A percentile compares a stretch with the other conserved stretches of the same genome.
These are phyloP conservation scores for Yamadazyma scolyti DNA, from an alignment of 805 yeast genomes.

Conservation along the genomic window DNA sequence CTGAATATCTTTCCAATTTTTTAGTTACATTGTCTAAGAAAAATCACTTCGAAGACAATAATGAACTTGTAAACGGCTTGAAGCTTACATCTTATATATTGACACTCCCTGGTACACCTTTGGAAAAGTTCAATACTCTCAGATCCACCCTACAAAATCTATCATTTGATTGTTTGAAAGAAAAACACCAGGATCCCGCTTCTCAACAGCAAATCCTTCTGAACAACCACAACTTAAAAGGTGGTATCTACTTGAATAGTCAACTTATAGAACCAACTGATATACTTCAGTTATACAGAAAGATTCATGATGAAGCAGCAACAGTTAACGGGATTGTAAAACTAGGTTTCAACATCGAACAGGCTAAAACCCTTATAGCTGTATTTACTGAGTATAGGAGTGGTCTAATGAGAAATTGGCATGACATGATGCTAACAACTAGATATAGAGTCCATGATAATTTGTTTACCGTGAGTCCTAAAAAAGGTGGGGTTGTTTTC, in stretches of 20 bases:
- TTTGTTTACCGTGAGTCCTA: conserved; percentile 12
- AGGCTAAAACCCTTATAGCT: conserved; percentile 28
- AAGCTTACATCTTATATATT: conserved; percentile 40
- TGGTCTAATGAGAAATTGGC: conserved; percentile 32
- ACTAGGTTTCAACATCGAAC: conserved; percentile 27
- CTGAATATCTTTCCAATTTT: conserved; percentile 51
- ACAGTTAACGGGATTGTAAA: conserved; percentile 19
- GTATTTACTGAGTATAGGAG: conserved; percentile 39
- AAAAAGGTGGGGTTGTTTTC: conserved; percentile 51
- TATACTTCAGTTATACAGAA: conserved; percentile 40
- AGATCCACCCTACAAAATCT: conserved; percentile 44
- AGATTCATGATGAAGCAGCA: conserved; percentile 22
- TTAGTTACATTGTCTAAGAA: conserved; percentile 65
- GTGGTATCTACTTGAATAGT: conserved; percentile 73
- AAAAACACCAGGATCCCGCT: conserved; percentile 46
- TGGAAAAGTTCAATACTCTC: conserved; percentile 31
- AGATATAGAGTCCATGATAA: conserved; percentile 30
- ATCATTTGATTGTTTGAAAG: conserved; percentile 44
- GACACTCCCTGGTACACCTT: conserved; percentile 10
- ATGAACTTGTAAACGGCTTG: conserved; percentile 27
- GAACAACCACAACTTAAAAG: too few species aligned
- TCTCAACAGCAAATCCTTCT: too few species aligned
- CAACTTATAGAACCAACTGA: conserved; percentile 49
- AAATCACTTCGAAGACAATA: conserved; percentile 53
- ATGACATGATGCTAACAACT: conserved; percentile 33